phyloP scores from a whole-genome alignment of 2,329 filamentous ascomycete species.

The Claviceps digitariae region DNA sequence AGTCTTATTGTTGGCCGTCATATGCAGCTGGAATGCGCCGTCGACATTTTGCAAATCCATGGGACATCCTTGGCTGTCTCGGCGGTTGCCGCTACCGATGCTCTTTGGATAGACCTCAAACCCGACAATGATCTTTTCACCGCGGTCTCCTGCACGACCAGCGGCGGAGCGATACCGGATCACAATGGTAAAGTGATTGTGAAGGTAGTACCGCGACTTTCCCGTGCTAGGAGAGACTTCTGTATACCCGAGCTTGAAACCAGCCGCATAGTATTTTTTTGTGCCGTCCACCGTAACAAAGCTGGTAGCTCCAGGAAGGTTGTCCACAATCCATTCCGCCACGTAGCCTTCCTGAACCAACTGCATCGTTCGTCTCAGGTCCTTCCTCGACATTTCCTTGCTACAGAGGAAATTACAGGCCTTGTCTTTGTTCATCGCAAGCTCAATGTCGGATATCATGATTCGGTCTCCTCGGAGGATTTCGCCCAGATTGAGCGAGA shows the following conservation, averaged over 20 bases:
- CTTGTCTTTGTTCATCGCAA: constrained; percentile 63
- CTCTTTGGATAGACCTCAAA: constrained; percentile 89
- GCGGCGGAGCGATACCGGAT: constrained; percentile 63
- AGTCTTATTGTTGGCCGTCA: constrained; percentile 46
- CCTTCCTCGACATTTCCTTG: constrained; percentile 47
- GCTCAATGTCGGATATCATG: constrained; percentile 68
- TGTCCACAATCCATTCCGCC: constrained; percentile 90
- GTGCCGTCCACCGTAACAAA: constrained; percentile 78
- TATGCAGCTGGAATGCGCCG: constrained; percentile 54
- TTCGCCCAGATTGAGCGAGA: constrained; percentile 75
- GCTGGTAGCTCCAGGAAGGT: constrained; percentile 75
- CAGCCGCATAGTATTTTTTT: constrained; percentile 76
- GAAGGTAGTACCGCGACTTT: constrained; percentile 56
- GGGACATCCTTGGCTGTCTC: constrained; percentile 54
- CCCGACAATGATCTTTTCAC: constrained; percentile 69
- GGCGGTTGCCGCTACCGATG: constrained; percentile 46
- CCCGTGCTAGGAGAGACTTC: constrained; percentile 48
- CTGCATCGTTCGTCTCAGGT: constrained; percentile 53
- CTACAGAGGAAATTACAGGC: constrained; percentile 63
- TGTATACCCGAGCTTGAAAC: constrained; percentile 76
- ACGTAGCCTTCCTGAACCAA: constrained; percentile 70
- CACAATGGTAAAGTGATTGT: constrained; percentile 81
- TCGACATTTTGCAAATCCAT: constrained; percentile 48
- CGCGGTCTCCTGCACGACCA: constrained; percentile 52
- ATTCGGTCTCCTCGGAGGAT: constrained; percentile 80